A percentile compares a stretch with the other conserved stretches of the same genome.
Evolutionary conservation across 2,329 filamentous ascomycete genomes (phyloP).

Genomic region (Cyphellophora attinorum): DNA sequence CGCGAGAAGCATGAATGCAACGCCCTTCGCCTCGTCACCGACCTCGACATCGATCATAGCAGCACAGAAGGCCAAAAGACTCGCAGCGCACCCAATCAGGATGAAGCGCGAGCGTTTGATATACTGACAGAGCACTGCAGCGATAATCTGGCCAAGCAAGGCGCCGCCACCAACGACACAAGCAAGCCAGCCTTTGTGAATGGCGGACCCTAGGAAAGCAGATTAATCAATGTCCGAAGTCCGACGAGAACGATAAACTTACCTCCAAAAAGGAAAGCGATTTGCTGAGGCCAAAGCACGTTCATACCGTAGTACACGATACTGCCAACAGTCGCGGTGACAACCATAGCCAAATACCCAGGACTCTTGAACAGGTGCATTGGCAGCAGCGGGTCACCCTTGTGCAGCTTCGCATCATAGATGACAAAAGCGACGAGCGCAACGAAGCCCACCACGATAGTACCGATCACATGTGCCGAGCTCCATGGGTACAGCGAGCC

Average conservation of each 20-base stretch:
- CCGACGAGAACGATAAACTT: slow-evolving; percentile 1
- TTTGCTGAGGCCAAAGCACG: slow-evolving; percentile 35
- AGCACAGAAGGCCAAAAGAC: slow-evolving; percentile 12
- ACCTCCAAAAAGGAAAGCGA: slow-evolving; percentile 29
- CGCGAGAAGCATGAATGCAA: slow-evolving; percentile 16
- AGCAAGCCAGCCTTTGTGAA: too few relatives aligned
- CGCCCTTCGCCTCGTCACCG: slow-evolving; percentile 8
- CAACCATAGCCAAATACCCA: slow-evolving; percentile 29
- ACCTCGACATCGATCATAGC: slow-evolving; percentile 12
- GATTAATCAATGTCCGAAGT: too few relatives aligned
- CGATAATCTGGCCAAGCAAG: slow-evolving; percentile 14
- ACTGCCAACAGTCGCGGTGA: slow-evolving; percentile 29
- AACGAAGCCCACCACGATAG: slow-evolving; percentile 10
- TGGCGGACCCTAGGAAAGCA: too few relatives aligned
- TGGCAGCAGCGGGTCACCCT: slow-evolving; percentile 31
- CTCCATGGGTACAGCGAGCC: slow-evolving; percentile 14
- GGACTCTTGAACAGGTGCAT: slow-evolving; percentile 31
- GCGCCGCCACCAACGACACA: background rate
- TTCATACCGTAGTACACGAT: slow-evolving; percentile 38
- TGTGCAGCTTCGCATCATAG: slow-evolving; percentile 24
- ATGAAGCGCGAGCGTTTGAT: slow-evolving; percentile 9
- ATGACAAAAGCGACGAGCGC: slow-evolving; percentile 12
- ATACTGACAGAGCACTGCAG: slow-evolving; percentile 16
- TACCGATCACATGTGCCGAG: slow-evolving; percentile 8
- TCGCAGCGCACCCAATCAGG: slow-evolving; percentile 6